A percentile compares a stretch with the other conserved stretches of the same genome.
Conservation (phyloP, 257 asterid genomes). For the Solanum ahanhuiri region DNA sequence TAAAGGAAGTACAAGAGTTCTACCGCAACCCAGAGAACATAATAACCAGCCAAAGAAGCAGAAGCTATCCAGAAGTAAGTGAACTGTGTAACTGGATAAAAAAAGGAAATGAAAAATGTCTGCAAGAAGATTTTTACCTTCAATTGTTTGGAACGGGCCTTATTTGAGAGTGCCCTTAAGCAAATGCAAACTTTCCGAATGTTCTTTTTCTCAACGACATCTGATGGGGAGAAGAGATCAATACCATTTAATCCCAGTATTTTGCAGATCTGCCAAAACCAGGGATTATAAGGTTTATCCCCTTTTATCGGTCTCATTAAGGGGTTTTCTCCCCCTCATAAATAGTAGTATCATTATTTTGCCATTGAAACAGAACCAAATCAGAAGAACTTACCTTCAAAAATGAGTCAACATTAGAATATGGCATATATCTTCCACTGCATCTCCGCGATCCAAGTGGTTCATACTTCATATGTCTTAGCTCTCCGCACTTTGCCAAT, state of each 20-base stretch:
- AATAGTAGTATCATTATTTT: background rate
- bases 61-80: background rate
- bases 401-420: conserved; percentile 85
- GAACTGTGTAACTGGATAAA: background rate
- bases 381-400: conserved; percentile 43
- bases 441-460: conserved; percentile 56
- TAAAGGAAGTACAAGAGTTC: background rate
- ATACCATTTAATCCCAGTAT: conserved; percentile 83
- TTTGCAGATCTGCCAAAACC: conserved; percentile 51
- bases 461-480: conserved; percentile 45
- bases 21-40: background rate
- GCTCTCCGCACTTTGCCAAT: conserved; percentile 60
- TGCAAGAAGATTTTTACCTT: conserved; percentile 29
- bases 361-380: background rate
- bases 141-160: conserved; percentile 70
- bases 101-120: background rate
- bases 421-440: conserved; percentile 82
- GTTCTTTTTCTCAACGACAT: conserved; percentile 79
- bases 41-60: background rate
- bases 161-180: conserved; percentile 72
- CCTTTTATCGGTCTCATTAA: background rate
- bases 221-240: conserved; percentile 91
- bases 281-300: background rate
- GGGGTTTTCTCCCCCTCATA: background rate
- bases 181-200: conserved; percentile 84